Conservation (phyloP, 2,329 filamentous ascomycete genomes). For the Cyclaneusma minus region DNA sequence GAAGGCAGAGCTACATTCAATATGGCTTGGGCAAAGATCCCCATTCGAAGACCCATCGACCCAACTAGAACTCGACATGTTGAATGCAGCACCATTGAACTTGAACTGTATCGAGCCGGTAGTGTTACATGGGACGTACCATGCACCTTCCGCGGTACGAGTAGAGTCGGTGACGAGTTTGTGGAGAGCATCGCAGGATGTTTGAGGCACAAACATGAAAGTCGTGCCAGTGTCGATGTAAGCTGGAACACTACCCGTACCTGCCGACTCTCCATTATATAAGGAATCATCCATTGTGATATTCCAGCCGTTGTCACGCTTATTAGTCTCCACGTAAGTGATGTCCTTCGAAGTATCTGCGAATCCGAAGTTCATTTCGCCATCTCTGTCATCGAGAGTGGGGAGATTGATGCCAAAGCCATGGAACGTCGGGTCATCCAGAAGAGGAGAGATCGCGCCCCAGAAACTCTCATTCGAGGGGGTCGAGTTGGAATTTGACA, state of each 20-base stretch:
- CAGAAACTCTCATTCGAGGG: slow-evolving; percentile 4
- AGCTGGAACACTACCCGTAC: slow-evolving; percentile 33
- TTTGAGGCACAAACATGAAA: slow-evolving; percentile 56
- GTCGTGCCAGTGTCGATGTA: slow-evolving; percentile 79
- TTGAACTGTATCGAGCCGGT: slow-evolving; percentile 42
- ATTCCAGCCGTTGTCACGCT: slow-evolving; percentile 53
- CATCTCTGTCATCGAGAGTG: slow-evolving; percentile 51
- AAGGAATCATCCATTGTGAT: slow-evolving; percentile 52
- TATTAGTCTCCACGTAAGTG: slow-evolving; percentile 31
- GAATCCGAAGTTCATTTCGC: slow-evolving; percentile 64
- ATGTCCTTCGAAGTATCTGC: slow-evolving; percentile 50
- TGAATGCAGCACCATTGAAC: slow-evolving; percentile 53
- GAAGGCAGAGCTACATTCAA: slow-evolving; percentile 58
- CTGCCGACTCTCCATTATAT: slow-evolving; percentile 39
- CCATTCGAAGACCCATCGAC: slow-evolving; percentile 29
- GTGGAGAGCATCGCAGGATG: slow-evolving; percentile 54
- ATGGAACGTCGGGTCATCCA: slow-evolving; percentile 40
- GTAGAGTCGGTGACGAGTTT: slow-evolving; percentile 41
- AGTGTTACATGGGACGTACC: slow-evolving; percentile 62
- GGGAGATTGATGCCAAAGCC: slow-evolving; percentile 58
- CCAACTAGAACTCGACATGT: slow-evolving; percentile 58
- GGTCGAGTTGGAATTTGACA: slow-evolving; percentile 28
- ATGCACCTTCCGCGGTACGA: slow-evolving; percentile 37
- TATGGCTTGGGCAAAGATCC: slow-evolving; percentile 51
- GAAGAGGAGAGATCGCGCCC: slow-evolving; percentile 3